phyloP scores from a whole-genome alignment of 805 yeast genomes.

The Cephaloascus fragrans region DNA sequence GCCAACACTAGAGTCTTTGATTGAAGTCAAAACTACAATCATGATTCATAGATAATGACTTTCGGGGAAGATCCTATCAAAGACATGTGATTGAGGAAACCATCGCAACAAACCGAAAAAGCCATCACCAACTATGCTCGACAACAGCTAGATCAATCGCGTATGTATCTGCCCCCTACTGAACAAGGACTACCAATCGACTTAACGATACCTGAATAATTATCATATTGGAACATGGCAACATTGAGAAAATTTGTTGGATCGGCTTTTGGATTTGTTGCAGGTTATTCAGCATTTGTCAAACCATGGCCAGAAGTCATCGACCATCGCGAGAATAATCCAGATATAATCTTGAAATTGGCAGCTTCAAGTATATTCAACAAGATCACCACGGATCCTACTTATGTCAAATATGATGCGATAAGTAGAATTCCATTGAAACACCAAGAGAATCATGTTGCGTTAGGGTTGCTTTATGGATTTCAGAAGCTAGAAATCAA shows the following conservation, averaged over 20 bases:
- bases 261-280: conserved; percentile 7
- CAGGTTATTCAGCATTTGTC: conserved; percentile 14
- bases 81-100: not conserved
- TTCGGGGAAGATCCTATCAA: not conserved
- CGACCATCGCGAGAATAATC: conserved; percentile 14
- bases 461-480: conserved; percentile 65
- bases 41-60: too few species aligned
- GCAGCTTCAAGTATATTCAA: conserved; percentile 13
- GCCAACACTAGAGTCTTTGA: too few species aligned
- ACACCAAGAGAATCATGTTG: conserved; percentile 55
- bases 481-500: conserved; percentile 62
- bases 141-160: too few species aligned
- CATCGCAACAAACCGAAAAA: too few species aligned
- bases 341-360: conserved; percentile 14
- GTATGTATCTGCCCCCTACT: too few species aligned
- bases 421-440: conserved; percentile 36
- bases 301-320: conserved; percentile 12
- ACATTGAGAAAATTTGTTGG: too few species aligned
- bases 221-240: too few species aligned
- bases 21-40: too few species aligned
- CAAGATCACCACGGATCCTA: conserved; percentile 1
- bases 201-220: too few species aligned
- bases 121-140: too few species aligned
- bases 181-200: too few species aligned
- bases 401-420: not conserved